These are phyloP conservation scores for Yamadazyma tumulicola DNA, from an alignment of 805 yeast genomes.

Conservation along the genomic window DNA sequence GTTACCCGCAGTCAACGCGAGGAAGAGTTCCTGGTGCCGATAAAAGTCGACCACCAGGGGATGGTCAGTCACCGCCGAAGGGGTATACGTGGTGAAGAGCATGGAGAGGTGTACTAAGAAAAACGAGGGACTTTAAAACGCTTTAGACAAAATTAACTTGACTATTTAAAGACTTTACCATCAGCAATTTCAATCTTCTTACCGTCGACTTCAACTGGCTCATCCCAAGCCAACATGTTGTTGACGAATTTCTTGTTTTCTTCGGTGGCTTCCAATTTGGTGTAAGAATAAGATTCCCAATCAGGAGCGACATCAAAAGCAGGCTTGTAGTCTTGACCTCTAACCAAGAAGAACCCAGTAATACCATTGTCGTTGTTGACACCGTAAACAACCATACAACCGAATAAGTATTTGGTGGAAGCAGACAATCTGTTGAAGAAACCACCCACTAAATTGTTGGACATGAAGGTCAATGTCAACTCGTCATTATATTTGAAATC, in stretches of 20 bases:
- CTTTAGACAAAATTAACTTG: too few species aligned
- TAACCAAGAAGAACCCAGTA: slow-evolving; percentile 88
- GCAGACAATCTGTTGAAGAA: slow-evolving; percentile 93
- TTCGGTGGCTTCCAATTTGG: slow-evolving; percentile 75
- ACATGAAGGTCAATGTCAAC: slow-evolving; percentile 95
- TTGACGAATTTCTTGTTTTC: slow-evolving; percentile 74
- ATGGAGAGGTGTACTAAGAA: too few species aligned
- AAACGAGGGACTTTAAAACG: too few species aligned
- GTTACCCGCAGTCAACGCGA: slow-evolving; percentile 2
- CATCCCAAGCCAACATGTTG: slow-evolving; percentile 98
- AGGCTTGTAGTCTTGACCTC: slow-evolving; percentile 89
- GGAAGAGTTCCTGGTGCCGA: too few species aligned
- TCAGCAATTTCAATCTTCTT: slow-evolving; percentile 85
- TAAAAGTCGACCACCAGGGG: too few species aligned
- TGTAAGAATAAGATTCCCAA: slow-evolving; percentile 90
- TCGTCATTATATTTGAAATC: slow-evolving; percentile 98
- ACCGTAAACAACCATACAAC: slow-evolving; percentile 92
- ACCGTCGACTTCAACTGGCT: slow-evolving; percentile 81
- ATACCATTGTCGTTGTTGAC: slow-evolving; percentile 98
- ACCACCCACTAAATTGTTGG: slow-evolving; percentile 97
- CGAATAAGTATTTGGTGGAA: slow-evolving; percentile 92
- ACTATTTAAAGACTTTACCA: slow-evolving; percentile 94
- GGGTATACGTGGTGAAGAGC: too few species aligned
- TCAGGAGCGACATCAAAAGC: slow-evolving; percentile 99
- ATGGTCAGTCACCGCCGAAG: too few species aligned